Conservation (phyloP, 2,329 filamentous ascomycete genomes). For the Claviceps sp. region DNA sequence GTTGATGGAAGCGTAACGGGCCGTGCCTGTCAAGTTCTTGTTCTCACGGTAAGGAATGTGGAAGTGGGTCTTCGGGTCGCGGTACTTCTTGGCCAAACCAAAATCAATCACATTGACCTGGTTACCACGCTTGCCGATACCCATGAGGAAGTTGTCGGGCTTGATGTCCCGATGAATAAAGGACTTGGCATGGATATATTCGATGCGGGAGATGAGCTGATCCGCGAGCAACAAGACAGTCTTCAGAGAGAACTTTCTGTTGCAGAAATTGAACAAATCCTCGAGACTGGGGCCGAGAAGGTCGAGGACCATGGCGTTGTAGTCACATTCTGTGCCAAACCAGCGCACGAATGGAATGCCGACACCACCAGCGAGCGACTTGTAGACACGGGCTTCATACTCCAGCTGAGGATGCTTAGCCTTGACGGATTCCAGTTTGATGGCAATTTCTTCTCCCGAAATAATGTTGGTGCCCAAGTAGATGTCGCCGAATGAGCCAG, state of each 20-base stretch:
- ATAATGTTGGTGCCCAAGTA: conserved; percentile 99
- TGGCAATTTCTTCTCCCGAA: conserved; percentile 97
- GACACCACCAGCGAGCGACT: conserved; percentile 84
- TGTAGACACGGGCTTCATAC: conserved; percentile 93
- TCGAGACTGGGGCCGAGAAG: conserved; percentile 90
- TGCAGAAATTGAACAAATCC: conserved; percentile 99
- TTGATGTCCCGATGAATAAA: conserved; percentile 99
- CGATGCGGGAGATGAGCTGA: conserved; percentile 96
- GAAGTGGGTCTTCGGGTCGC: conserved; percentile 98
- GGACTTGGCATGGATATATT: conserved; percentile 99
- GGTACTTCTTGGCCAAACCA: conserved; percentile 98
- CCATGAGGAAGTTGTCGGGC: conserved; percentile 99
- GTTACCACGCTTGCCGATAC: conserved; percentile 96
- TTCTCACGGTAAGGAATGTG: conserved; percentile 99
- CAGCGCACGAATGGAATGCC: conserved; percentile 98
- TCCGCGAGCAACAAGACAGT: conserved; percentile 93
- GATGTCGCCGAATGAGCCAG: conserved; percentile 94
- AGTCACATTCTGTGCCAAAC: conserved; percentile 99
- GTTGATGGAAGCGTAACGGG: conserved; percentile 97
- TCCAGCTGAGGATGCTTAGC: conserved; percentile 98
- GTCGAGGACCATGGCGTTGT: conserved; percentile 99
- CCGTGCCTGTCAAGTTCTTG: conserved; percentile 99
- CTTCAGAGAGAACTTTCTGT: conserved; percentile 98
- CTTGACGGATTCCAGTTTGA: conserved; percentile 99
- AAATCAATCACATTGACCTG: conserved; percentile 99